Evolutionary conservation across 164 flowering plant genomes (phyloP).

Genomic region (Hamamelis virginiana): DNA sequence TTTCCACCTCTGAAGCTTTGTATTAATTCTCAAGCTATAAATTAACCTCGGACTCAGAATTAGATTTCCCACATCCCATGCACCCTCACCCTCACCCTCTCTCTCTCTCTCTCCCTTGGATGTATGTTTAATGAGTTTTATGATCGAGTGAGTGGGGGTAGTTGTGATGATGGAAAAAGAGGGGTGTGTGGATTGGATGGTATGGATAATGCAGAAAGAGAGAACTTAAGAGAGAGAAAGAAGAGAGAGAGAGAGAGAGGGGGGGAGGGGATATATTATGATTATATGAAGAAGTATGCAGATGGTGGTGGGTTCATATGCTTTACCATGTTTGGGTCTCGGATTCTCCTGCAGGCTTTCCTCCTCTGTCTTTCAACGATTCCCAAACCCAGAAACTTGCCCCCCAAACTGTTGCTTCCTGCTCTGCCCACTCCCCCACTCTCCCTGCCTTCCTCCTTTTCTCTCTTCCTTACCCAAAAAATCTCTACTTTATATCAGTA

Average conservation of each 20-base stretch:
- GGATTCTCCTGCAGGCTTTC: constrained; percentile 30
- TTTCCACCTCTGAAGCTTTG: too few relatives aligned
- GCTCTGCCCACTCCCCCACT: constrained; percentile 2
- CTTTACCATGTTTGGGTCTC: constrained; percentile 31
- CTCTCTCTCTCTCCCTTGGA: not conserved
- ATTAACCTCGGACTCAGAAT: too few relatives aligned
- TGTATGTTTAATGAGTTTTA: too few relatives aligned
- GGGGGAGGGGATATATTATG: too few relatives aligned
- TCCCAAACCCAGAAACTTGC: constrained; percentile 24
- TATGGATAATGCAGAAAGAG: constrained; percentile 7
- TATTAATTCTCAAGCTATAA: too few relatives aligned
- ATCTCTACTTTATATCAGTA: too few relatives aligned
- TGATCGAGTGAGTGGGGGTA: constrained; percentile 10
- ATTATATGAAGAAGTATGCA: too few relatives aligned
- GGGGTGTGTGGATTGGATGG: not conserved
- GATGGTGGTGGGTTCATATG: constrained; percentile 23
- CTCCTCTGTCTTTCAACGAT: constrained; percentile 19
- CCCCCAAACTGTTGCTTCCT: not conserved
- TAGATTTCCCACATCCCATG: constrained; percentile 5
- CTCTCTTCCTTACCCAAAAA: not conserved
- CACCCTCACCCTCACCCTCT: constrained; percentile 1
- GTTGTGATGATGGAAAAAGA: not conserved
- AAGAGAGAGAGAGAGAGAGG: not conserved
- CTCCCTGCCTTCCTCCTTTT: not conserved
- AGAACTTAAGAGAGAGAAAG: constrained; percentile 7